Conservation (phyloP, 345 rosid species). For the Eucalyptus regnans region DNA sequence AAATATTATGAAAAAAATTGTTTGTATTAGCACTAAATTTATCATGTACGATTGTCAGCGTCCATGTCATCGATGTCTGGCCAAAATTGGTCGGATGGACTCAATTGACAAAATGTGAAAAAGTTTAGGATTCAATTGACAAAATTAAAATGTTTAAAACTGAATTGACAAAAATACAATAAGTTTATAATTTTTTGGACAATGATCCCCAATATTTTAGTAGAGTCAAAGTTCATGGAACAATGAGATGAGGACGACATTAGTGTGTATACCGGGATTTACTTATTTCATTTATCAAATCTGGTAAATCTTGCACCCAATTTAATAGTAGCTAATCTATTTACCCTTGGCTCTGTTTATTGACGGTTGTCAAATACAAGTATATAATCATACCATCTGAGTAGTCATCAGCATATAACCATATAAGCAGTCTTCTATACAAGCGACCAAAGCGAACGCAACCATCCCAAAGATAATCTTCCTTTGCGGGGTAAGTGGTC, state of each 20-base stretch:
- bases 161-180: accelerated
- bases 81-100: accelerated
- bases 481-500: neutral
- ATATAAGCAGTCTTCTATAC: neutral
- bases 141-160: accelerated
- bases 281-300: neutral
- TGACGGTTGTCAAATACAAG: neutral
- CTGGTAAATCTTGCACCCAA: neutral
- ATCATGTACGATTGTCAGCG: accelerated
- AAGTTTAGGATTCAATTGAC: accelerated
- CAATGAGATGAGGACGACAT: neutral
- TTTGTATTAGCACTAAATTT: accelerated
- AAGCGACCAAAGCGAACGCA: neutral
- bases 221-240: no score
- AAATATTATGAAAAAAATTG: no score
- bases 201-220: no score
- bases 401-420: neutral
- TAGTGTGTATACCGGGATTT: neutral
- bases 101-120: no score
- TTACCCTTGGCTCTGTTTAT: neutral
- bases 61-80: accelerated
- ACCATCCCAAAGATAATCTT: neutral
- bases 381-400: neutral
- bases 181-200: accelerated
- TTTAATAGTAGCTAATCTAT: neutral